These are phyloP conservation scores for Globisporangium mamillatum DNA, from an alignment of 352 stramenopile genomes.

Conservation along the genomic window DNA sequence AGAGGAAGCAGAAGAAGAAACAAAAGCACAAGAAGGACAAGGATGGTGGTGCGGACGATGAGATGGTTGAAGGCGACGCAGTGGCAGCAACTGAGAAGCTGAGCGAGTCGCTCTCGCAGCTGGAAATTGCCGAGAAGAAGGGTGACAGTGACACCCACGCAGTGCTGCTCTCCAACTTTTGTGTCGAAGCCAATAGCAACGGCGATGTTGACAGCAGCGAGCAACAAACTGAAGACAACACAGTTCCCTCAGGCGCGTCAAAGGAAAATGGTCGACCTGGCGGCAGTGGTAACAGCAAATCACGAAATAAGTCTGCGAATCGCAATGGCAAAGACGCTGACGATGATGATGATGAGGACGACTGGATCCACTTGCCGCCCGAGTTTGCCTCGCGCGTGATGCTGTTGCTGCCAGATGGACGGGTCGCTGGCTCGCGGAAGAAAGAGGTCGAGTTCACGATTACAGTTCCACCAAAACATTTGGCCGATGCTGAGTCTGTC, in stretches of 20 bases:
- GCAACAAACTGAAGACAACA: neutral
- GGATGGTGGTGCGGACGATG: constrained; percentile 25
- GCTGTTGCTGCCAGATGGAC: constrained; percentile 53
- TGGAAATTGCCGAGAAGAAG: constrained; percentile 5
- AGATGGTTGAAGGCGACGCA: constrained; percentile 13
- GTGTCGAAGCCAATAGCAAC: neutral
- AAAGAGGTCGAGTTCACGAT: constrained; percentile 76
- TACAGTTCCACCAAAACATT: constrained; percentile 19
- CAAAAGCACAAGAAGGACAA: constrained; percentile 86
- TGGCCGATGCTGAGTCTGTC: neutral
- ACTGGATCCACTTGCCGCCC: constrained; percentile 66
- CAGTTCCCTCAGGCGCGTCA: neutral
- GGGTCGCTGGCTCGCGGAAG: constrained; percentile 47
- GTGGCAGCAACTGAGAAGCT: constrained; percentile 1
- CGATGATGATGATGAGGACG: constrained; percentile 38
- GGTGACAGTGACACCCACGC: neutral
- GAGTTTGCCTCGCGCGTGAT: constrained; percentile 75
- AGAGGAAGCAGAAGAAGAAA: constrained; percentile 94
- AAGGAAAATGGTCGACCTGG: constrained; percentile 1
- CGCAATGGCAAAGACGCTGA: constrained; percentile 5
- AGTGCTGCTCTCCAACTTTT: constrained; percentile 12
- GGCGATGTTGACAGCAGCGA: neutral
- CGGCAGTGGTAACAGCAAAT: neutral
- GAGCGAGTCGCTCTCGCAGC: constrained; percentile 3
- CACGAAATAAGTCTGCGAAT: neutral